A percentile compares a stretch with the other conserved stretches of the same genome.
phyloP scores from a whole-genome alignment of 768 basidiomycete species.

The Serendipita vermifera region DNA sequence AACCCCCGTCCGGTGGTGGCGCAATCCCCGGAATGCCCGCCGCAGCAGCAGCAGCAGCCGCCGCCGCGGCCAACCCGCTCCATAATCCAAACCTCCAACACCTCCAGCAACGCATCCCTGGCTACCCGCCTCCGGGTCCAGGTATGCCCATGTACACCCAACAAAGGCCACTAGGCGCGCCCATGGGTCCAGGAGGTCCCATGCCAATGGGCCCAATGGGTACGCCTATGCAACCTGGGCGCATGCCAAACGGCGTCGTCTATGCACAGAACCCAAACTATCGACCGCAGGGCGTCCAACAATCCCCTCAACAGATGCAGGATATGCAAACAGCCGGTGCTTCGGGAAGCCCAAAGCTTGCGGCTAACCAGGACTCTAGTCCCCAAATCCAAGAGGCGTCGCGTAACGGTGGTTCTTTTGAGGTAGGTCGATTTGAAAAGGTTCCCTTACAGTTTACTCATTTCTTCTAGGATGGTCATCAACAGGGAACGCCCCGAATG shows the following conservation, averaged over 20 bases:
- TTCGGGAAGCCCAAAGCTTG: not conserved
- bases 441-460: too few relatives aligned
- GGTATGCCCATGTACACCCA: not conserved
- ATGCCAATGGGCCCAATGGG: too few relatives aligned
- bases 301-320: not conserved
- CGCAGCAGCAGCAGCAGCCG: not conserved
- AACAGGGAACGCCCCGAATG: too few relatives aligned
- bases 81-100: constrained; percentile 1
- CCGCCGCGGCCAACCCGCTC: not conserved
- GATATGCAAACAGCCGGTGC: not conserved
- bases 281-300: not conserved
- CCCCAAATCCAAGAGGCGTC: too few relatives aligned
- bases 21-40: not conserved
- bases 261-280: too few relatives aligned
- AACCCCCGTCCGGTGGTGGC: not conserved
- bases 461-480: too few relatives aligned
- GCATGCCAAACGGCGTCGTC: too few relatives aligned
- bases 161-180: not conserved
- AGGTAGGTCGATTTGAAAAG: too few relatives aligned
- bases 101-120: not conserved
- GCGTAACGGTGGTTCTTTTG: too few relatives aligned
- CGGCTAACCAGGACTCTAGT: too few relatives aligned
- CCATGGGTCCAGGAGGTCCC: too few relatives aligned
- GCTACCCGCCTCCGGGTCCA: not conserved
- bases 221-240: too few relatives aligned